A percentile compares a stretch with the other conserved stretches of the same genome.
Conservation (phyloP, 1,284 basidiomycete species). For the Ganoderma meredithae region DNA sequence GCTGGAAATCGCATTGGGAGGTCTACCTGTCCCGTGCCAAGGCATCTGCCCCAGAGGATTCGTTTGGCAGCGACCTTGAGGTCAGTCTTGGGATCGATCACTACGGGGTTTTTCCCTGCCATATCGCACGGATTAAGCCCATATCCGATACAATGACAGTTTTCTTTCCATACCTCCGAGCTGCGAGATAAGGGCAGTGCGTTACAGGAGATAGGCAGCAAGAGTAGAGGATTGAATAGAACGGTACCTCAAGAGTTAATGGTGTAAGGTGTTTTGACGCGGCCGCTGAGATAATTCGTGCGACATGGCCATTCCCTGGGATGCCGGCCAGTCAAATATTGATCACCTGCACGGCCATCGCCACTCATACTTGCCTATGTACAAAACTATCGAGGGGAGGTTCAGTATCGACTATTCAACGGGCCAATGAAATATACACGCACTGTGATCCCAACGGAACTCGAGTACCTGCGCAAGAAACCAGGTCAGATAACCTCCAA, state of each 20-base stretch:
- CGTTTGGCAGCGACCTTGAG: conserved; percentile 65
- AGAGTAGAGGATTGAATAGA: neutral
- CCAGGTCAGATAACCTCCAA: neutral
- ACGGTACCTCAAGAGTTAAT: conserved; percentile 68
- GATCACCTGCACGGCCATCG: accelerated
- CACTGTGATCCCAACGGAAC: conserved; percentile 88
- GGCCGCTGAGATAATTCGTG: conserved; percentile 79
- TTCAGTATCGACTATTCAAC: neutral
- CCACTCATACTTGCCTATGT: neutral
- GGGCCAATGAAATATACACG: conserved; percentile 37
- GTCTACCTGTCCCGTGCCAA: neutral
- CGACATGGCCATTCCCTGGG: conserved; percentile 76
- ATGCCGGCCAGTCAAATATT: neutral
- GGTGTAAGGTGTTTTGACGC: conserved; percentile 90
- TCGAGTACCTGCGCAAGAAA: conserved; percentile 64
- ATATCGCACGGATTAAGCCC: no score
- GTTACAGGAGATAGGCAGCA: neutral
- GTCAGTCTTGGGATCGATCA: conserved; percentile 76
- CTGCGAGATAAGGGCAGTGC: neutral
- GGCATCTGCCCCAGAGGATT: conserved; percentile 70
- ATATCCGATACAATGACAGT: no score
- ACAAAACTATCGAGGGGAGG: neutral
- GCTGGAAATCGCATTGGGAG: conserved; percentile 33
- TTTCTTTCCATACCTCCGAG: neutral
- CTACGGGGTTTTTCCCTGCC: conserved; percentile 84